Percentiles rank a stretch among this genome's conserved stretches.
Conservation (phyloP, 2,329 filamentous ascomycete species). For the Aureobasidium sp. region DNA sequence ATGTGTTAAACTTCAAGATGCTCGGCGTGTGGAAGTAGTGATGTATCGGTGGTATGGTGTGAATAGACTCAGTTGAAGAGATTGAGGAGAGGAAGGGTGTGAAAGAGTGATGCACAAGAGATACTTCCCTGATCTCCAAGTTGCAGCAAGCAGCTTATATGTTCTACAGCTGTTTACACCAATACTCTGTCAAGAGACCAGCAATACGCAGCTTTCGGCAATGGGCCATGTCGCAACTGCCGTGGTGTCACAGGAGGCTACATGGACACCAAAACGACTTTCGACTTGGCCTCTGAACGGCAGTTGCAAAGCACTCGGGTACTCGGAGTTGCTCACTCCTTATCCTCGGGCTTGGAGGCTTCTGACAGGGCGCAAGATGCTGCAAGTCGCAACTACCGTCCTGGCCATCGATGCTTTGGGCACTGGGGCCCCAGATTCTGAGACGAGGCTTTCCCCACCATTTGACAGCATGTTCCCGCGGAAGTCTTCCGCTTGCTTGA, state of each 20-base stretch:
- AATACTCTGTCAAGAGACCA: not conserved
- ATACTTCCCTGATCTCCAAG: not conserved
- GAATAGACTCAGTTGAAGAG: not conserved
- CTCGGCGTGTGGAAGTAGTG: not conserved
- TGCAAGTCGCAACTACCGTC: constrained; percentile 7
- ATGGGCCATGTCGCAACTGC: not conserved
- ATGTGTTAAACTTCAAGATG: constrained; percentile 13
- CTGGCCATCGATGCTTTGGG: not conserved
- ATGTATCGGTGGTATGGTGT: not conserved
- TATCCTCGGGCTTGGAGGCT: not conserved
- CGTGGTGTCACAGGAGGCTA: constrained; percentile 1
- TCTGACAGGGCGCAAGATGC: not conserved
- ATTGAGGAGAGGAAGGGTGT: not conserved
- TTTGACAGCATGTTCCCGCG: not conserved
- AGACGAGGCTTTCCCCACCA: not conserved
- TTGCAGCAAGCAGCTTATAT: constrained; percentile 8
- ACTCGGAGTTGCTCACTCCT: not conserved
- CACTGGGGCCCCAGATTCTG: constrained; percentile 3
- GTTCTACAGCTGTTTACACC: not conserved
- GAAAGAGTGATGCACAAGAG: not conserved
- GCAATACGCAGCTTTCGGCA: not conserved
- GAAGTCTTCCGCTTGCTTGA: constrained; percentile 1
- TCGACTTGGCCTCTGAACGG: not conserved
- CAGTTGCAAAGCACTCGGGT: constrained; percentile 8
- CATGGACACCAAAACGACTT: not conserved